These are phyloP conservation scores for Fusarium armeniacum DNA, from an alignment of 2,329 filamentous ascomycete species.

Conservation along the genomic window DNA sequence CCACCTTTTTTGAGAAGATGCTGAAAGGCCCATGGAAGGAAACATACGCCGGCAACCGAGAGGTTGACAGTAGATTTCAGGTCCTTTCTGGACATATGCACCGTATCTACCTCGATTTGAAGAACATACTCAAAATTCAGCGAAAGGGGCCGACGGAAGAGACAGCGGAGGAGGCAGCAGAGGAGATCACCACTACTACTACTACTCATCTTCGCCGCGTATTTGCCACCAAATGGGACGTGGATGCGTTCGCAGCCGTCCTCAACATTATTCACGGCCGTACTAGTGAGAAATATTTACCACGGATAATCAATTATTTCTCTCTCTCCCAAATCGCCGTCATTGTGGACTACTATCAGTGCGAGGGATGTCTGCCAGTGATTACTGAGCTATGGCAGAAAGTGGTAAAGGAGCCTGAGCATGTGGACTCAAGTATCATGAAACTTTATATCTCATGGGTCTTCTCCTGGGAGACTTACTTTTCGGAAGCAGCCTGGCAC, in stretches of 20 bases:
- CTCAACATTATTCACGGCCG: conserved; percentile 16
- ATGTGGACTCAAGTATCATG: background rate
- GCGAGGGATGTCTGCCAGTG: no score
- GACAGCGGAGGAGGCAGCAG: background rate
- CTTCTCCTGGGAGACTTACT: background rate
- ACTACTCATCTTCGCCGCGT: background rate
- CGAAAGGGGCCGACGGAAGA: background rate
- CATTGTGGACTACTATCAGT: conserved; percentile 29
- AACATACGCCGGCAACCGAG: no score
- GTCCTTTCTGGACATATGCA: no score
- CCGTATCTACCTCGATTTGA: no score
- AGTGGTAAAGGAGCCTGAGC: no score
- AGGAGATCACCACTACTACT: no score
- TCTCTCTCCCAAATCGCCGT: conserved; percentile 14
- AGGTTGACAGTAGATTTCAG: no score
- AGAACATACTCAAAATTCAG: no score
- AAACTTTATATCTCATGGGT: background rate
- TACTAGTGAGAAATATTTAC: background rate
- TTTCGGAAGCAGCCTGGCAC: no score
- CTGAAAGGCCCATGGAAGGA: background rate
- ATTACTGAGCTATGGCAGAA: no score
- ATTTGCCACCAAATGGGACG: conserved; percentile 4
- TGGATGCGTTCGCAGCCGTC: background rate
- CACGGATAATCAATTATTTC: background rate
- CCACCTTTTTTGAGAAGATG: conserved; percentile 1